Evolutionary conservation across 805 yeast genomes (phyloP).

Genomic region (Kazachstania bromeliacearum): DNA sequence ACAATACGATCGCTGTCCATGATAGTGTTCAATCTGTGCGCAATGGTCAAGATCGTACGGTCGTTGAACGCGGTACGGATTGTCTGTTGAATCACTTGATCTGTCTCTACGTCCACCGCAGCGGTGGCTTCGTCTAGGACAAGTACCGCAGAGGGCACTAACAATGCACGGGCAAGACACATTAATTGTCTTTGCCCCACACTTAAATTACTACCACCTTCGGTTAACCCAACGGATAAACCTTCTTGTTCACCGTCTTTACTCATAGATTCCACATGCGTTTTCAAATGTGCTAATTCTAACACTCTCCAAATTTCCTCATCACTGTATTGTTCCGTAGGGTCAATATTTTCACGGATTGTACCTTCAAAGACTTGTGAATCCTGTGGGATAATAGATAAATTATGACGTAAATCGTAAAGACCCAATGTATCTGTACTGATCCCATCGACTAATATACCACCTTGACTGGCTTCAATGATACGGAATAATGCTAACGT

Average conservation of each 20-base stretch:
- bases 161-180: conserved; percentile 73
- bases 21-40: conserved; percentile 75
- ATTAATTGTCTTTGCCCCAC: conserved; percentile 72
- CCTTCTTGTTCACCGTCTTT: conserved; percentile 42
- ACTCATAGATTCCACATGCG: conserved; percentile 48
- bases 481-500: conserved; percentile 78
- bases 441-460: conserved; percentile 61
- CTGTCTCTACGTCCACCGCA: conserved; percentile 82
- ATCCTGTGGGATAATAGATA: conserved; percentile 89
- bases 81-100: conserved; percentile 65
- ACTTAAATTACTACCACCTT: conserved; percentile 64
- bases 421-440: conserved; percentile 63
- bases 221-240: conserved; percentile 46
- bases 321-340: conserved; percentile 56
- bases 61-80: conserved; percentile 66
- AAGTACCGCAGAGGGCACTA: conserved; percentile 52
- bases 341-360: conserved; percentile 79
- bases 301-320: conserved; percentile 77
- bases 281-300: conserved; percentile 67
- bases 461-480: conserved; percentile 68
- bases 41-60: conserved; percentile 74
- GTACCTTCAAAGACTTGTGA: conserved; percentile 88
- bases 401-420: conserved; percentile 61
- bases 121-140: conserved; percentile 84
- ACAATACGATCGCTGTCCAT: conserved; percentile 72